Evolutionary conservation across 768 basidiomycete species (phyloP), one percentile per base, ranked within the genome.

Genomic region (Suillus sp.): DNA sequence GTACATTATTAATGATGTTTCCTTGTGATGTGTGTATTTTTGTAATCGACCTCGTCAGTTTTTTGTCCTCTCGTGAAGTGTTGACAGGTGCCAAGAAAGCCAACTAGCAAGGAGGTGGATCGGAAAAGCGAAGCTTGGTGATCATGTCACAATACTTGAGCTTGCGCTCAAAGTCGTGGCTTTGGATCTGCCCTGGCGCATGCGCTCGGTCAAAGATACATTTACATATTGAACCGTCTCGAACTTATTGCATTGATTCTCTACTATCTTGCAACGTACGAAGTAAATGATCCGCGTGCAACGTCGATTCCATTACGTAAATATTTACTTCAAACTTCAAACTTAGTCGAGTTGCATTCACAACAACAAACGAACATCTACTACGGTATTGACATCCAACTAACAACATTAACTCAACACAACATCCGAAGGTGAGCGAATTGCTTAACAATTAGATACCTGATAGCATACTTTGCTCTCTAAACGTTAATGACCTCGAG

Each of bases 401-500:
- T n/a, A n/a, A n/a, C n/a, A n/a, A n/a, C n/a, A n/a, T n/a, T n/a
- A 42, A 20, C 20, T 42, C 42, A 42, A 42, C 20, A 40, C 6
- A 18, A 42, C 8, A 2, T 42, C 42, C 6, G 42, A 42, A 42
- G 42, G 20, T 20, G 42, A 8, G 20, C 18, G 2, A 42, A 20
- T 20, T 42, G 18, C 14, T 14, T 40, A 16, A 40, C 16, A 40
- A 40, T 40, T 3, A 20, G 20, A 43, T n/a, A 43, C 43, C n/a
- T n/a, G 42, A 42, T 42, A 20, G 18, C 18, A 42, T 11, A n/a
- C 4, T n/a, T 10, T n/a, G 43, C n/a, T 45, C 4, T 22, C n/a
- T 45, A 45, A 45, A 45, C n/a, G n/a, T 22, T 11, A 45, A 45
- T 45, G 43, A 45, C n/a, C 43, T 45, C 43, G n/a, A 45, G 43